Conservation (phyloP, 192 early-diverging fungal species). For the Polychytrium aggregatum region DNA sequence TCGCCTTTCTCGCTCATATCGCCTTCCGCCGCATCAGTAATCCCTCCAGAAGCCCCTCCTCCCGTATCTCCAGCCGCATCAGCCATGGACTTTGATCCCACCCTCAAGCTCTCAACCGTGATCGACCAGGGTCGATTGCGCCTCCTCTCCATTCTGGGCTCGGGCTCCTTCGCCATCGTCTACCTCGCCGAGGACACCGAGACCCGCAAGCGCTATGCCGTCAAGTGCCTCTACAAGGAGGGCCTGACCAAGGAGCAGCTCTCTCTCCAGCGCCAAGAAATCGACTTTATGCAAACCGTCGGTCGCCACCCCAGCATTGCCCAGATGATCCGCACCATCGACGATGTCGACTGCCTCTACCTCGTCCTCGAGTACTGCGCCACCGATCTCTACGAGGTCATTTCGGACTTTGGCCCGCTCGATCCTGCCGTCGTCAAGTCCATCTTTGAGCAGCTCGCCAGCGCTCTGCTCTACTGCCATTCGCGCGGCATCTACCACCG, state of each 20-base stretch:
- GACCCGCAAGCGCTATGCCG: constrained; percentile 12
- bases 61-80: too few species aligned
- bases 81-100: too few species aligned
- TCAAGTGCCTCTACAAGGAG: constrained; percentile 38
- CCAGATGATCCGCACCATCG: constrained; percentile 17
- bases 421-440: constrained; percentile 9
- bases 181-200: constrained; percentile 13
- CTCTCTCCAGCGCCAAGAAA: constrained; percentile 26
- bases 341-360: constrained; percentile 24
- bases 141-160: constrained; percentile 23
- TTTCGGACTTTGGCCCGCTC: constrained; percentile 18
- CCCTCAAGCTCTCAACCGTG: constrained; percentile 3
- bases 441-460: constrained; percentile 65
- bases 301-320: constrained; percentile 24
- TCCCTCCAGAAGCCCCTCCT: too few species aligned
- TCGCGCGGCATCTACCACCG: constrained; percentile 73
- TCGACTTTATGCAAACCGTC: constrained; percentile 12
- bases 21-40: too few species aligned
- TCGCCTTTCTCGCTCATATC: too few species aligned
- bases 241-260: constrained; percentile 26
- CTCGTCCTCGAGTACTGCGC: constrained; percentile 24
- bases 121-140: constrained; percentile 10
- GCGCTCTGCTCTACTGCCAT: constrained; percentile 69
- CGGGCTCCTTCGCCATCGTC: constrained; percentile 38
- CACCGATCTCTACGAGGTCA: constrained; percentile 35